Evolutionary conservation across 345 rosid genomes (phyloP), one percentile per base, ranked within the genome.

Genomic region (Gossypium stocksii): DNA sequence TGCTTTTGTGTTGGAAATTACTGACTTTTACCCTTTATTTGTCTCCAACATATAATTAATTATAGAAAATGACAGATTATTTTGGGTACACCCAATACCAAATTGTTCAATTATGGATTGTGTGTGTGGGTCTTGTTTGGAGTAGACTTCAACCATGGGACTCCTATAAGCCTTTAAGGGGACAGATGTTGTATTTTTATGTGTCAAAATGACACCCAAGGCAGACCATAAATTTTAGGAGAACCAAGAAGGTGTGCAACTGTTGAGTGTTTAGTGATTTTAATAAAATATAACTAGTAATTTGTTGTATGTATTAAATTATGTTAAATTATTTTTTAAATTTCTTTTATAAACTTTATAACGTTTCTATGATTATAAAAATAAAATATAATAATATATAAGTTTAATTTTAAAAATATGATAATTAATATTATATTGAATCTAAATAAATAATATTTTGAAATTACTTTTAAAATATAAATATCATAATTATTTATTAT

Each of bases 191-290:
- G 23, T 29, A 70, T 70, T 29, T 70, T 56, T 44, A 23, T n/a
- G 43, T 38, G 71, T 57, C 70, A 29, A 49, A 74, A 27, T 63
- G 70, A 49, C 29, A 63, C 61, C 23, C 71, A 53, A 58, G 41
- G 44, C 54, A 46, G 72, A 75, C 66, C 19, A 52, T 52, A 52
- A 17, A 52, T 53, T 53, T 53, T 53, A 53, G 57, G 57, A 52
- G 57, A 52, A 52, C 16, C 41, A 34, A 34, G 41, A 5, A 34
- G 41, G 57, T 19, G 1, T 4, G n/a, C 57, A 8, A 17, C 20
- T 52, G 57, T 52, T 51, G 7, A 51, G 54, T 51, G 54, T 51
- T 52, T 6, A 52, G 22, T 53, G 57, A 17, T 0, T 8, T 52
- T 52, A 52, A 52, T 34, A 34, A 4, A 34, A 34, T 34, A 34